Conservation (phyloP, 768 basidiomycete genomes). For the Tulasnella sp. region DNA sequence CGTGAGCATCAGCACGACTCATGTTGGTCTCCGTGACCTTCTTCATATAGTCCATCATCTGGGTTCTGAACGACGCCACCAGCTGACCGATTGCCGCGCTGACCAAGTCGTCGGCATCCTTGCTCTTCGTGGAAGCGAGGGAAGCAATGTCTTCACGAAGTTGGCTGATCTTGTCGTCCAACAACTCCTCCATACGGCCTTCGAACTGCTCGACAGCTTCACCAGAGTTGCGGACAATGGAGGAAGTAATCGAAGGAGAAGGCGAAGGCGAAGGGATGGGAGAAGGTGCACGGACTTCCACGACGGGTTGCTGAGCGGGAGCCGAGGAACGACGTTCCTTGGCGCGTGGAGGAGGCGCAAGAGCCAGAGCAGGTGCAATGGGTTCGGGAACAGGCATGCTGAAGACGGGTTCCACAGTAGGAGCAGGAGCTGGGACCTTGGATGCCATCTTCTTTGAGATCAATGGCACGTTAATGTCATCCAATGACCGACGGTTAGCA, state of each 20-base stretch:
- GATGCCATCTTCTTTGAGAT: conserved; percentile 60
- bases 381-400: not conserved
- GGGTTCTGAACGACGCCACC: conserved; percentile 29
- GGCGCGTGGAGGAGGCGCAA: conserved; percentile 19
- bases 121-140: not conserved
- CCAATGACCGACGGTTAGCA: conserved; percentile 65
- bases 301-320: conserved; percentile 3
- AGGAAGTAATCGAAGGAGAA: conserved; percentile 43
- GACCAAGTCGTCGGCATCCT: conserved; percentile 20
- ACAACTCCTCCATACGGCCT: conserved; percentile 47
- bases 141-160: conserved; percentile 30
- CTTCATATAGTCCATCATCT: conserved; percentile 26
- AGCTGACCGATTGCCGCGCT: conserved; percentile 25
- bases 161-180: conserved; percentile 65
- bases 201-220: conserved; percentile 56
- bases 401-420: not conserved
- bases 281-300: conserved; percentile 37
- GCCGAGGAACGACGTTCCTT: conserved; percentile 22
- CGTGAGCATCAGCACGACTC: conserved; percentile 54
- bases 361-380: conserved; percentile 10
- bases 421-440: not conserved
- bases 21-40: conserved; percentile 23
- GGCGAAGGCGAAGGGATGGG: conserved; percentile 46
- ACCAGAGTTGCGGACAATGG: conserved; percentile 50
- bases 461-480: conserved; percentile 64